Percentiles rank a stretch among this genome's conserved stretches.
These are phyloP conservation scores for Geotrichum cucujoidarum DNA, from an alignment of 1,139 yeast species.

Conservation along the genomic window DNA sequence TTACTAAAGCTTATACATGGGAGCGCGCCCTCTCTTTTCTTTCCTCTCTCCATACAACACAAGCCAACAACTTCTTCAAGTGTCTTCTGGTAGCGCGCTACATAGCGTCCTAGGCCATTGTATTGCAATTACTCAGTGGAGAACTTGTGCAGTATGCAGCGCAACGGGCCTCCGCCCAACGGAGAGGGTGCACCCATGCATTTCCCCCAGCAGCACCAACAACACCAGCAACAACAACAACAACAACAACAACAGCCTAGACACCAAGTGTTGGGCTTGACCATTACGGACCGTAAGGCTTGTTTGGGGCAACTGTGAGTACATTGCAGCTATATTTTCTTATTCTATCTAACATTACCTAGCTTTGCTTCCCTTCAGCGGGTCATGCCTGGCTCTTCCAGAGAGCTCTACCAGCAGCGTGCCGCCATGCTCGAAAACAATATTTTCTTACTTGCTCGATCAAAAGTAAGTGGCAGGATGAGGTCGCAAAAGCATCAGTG, in stretches of 20 bases:
- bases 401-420: no score
- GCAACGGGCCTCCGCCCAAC: not conserved
- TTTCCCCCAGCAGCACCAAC: conserved; percentile 2
- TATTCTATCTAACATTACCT: no score
- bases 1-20: no score
- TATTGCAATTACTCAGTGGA: not conserved
- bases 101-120: no score
- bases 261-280: not conserved
- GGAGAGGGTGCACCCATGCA: not conserved
- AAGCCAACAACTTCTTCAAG: not conserved
- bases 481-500: not conserved
- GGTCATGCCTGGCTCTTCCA: no score
- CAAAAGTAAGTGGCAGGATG: no score
- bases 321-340: not conserved
- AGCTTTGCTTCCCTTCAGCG: no score
- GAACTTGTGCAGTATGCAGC: not conserved
- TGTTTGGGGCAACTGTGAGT: not conserved
- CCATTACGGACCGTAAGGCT: conserved; percentile 3
- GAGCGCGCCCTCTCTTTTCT: not conserved
- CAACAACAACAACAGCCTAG: conserved; percentile 8
- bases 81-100: no score
- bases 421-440: not conserved
- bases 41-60: not conserved
- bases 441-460: no score
- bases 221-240: conserved; percentile 4